Conservation (phyloP, 2,329 filamentous ascomycete species). For the Lecanosticta acicola region DNA sequence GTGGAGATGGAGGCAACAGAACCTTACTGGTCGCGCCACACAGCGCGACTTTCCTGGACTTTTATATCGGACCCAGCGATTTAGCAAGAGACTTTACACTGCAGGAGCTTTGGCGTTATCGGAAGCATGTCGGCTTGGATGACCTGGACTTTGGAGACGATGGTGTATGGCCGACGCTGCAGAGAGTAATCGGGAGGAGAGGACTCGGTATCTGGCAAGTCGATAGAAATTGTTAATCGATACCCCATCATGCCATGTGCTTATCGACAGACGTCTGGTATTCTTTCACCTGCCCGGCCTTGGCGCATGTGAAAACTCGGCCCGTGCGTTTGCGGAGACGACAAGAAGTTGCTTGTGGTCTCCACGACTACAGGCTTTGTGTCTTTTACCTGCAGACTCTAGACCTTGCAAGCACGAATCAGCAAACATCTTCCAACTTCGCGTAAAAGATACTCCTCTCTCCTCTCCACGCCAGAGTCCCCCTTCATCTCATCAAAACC, state of each 20-base stretch:
- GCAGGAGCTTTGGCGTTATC: conserved; percentile 64
- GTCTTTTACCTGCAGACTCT: too few relatives aligned
- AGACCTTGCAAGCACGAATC: too few relatives aligned
- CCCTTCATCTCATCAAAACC: too few relatives aligned
- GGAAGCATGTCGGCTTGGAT: conserved; percentile 67
- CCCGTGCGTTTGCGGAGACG: too few relatives aligned
- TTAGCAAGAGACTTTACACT: conserved; percentile 44
- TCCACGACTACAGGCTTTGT: too few relatives aligned
- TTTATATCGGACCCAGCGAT: conserved; percentile 34
- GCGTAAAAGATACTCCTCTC: too few relatives aligned
- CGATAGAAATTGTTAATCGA: conserved; percentile 21
- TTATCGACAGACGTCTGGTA: too few relatives aligned
- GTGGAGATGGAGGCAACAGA: conserved; percentile 49
- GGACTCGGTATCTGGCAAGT: conserved; percentile 44
- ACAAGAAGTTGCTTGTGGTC: too few relatives aligned
- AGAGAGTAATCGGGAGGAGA: conserved; percentile 51
- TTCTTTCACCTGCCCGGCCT: too few relatives aligned
- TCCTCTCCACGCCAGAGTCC: too few relatives aligned
- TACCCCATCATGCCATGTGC: neutral
- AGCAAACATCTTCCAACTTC: too few relatives aligned
- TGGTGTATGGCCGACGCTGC: conserved; percentile 65
- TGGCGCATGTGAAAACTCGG: too few relatives aligned
- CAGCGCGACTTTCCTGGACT: conserved; percentile 65
- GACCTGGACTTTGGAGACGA: conserved; percentile 75
- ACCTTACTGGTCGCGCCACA: conserved; percentile 61